phyloP scores from a whole-genome alignment of 192 early-diverging fungal genomes.

The Coemansia sp. region DNA sequence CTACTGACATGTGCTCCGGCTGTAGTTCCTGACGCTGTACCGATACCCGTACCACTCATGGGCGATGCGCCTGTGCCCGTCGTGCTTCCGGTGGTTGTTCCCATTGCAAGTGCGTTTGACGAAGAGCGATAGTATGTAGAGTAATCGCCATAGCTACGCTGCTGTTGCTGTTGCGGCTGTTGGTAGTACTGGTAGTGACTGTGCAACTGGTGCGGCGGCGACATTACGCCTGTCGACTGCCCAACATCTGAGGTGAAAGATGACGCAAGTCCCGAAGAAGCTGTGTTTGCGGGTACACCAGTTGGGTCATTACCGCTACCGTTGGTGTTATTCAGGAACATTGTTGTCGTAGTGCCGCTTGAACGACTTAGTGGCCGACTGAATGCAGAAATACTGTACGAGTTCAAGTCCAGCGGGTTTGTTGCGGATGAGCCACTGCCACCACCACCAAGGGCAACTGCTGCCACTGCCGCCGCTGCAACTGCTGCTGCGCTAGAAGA shows the following conservation, averaged over 20 bases:
- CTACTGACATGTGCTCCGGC: not conserved
- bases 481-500: conserved; percentile 5
- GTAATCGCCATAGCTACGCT: conserved; percentile 44
- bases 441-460: conserved; percentile 5
- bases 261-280: not conserved
- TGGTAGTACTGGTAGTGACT: conserved; percentile 16
- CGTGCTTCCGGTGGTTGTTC: conserved; percentile 11
- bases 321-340: conserved; percentile 20
- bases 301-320: conserved; percentile 3
- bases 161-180: conserved; percentile 20
- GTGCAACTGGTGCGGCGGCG: conserved; percentile 20
- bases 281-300: not conserved
- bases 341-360: conserved; percentile 23
- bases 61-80: conserved; percentile 20
- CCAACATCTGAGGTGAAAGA: conserved; percentile 13
- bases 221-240: conserved; percentile 6
- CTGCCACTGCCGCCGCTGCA: conserved; percentile 11
- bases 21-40: not conserved
- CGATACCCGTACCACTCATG: conserved; percentile 23
- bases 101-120: conserved; percentile 31
- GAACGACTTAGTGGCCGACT: conserved; percentile 40
- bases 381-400: conserved; percentile 51
- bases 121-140: conserved; percentile 48
- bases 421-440: not conserved
- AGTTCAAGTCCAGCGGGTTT: conserved; percentile 29